Evolutionary conservation across 1,284 basidiomycete species (phyloP).

Genomic region (Xanthoconium separans): DNA sequence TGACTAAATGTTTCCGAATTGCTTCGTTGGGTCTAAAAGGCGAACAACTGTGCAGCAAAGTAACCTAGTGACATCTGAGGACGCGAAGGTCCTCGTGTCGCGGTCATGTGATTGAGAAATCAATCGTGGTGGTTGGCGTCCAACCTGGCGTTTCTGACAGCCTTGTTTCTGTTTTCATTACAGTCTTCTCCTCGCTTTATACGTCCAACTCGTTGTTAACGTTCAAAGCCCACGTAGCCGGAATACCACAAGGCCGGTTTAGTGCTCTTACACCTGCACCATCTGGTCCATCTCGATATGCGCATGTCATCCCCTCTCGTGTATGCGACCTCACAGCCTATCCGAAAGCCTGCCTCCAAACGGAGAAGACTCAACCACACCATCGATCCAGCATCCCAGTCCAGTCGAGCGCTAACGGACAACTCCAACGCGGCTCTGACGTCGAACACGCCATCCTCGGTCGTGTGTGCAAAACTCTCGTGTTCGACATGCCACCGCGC

Average conservation of each 20-base stretch:
- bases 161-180: neutral
- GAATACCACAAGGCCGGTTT: neutral
- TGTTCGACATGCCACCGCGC: constrained; percentile 32
- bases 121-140: constrained; percentile 5
- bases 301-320: constrained; percentile 12
- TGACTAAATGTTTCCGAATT: too few relatives aligned
- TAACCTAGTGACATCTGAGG: neutral
- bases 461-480: constrained; percentile 17
- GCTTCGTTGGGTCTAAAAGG: too few relatives aligned
- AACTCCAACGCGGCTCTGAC: constrained; percentile 19
- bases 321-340: constrained; percentile 7
- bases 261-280: neutral
- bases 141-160: neutral
- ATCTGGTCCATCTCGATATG: constrained; percentile 11
- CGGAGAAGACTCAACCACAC: constrained; percentile 26
- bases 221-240: neutral
- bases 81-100: constrained; percentile 21
- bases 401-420: constrained; percentile 20
- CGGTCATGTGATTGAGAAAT: constrained; percentile 28
- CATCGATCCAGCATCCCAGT: constrained; percentile 13
- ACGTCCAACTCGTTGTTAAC: neutral
- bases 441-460: neutral
- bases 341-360: constrained; percentile 22
- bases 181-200: neutral
- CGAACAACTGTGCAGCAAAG: neutral